Evolutionary conservation across 2,329 filamentous ascomycete species (phyloP).

Genomic region (Diaporthe capsici): DNA sequence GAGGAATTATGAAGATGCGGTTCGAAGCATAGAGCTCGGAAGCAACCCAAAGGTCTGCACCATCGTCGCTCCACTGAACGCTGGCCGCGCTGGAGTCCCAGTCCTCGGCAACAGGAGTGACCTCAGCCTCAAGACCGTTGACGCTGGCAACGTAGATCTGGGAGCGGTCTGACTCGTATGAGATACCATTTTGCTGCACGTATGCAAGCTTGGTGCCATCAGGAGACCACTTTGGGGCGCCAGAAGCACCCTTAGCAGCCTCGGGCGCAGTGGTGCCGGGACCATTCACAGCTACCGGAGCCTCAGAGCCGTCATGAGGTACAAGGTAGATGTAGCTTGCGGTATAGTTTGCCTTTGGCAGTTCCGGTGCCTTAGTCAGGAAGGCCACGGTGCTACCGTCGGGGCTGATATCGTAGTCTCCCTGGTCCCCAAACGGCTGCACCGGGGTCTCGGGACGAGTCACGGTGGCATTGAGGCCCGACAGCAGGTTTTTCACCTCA

Average conservation of each 20-base stretch:
- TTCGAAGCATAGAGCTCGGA: slow-evolving; percentile 14
- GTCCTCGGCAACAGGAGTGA: slow-evolving; percentile 49
- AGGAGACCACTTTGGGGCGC: slow-evolving; percentile 65
- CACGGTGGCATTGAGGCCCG: slow-evolving; percentile 50
- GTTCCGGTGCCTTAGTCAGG: slow-evolving; percentile 67
- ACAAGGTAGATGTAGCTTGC: slow-evolving; percentile 53
- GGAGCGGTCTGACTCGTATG: slow-evolving; percentile 66
- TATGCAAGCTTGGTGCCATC: slow-evolving; percentile 71
- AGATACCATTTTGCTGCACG: slow-evolving; percentile 71
- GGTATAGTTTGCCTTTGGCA: slow-evolving; percentile 69
- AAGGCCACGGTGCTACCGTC: slow-evolving; percentile 64
- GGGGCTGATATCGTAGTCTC: slow-evolving; percentile 71
- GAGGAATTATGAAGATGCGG: not conserved
- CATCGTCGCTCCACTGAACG: slow-evolving; percentile 47
- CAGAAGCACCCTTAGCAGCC: slow-evolving; percentile 52
- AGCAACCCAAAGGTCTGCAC: slow-evolving; percentile 7
- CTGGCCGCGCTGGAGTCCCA: slow-evolving; percentile 51
- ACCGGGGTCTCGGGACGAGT: slow-evolving; percentile 60
- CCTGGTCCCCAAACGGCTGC: slow-evolving; percentile 63
- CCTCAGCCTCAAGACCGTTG: slow-evolving; percentile 63
- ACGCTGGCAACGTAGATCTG: slow-evolving; percentile 55
- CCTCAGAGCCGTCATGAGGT: slow-evolving; percentile 50
- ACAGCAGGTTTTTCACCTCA: slow-evolving; percentile 53
- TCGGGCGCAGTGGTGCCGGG: slow-evolving; percentile 49
- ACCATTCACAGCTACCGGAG: slow-evolving; percentile 53